Base-by-base conservation (phyloP, 169 alveolate genomes). In the Neospora caninum region DNA sequence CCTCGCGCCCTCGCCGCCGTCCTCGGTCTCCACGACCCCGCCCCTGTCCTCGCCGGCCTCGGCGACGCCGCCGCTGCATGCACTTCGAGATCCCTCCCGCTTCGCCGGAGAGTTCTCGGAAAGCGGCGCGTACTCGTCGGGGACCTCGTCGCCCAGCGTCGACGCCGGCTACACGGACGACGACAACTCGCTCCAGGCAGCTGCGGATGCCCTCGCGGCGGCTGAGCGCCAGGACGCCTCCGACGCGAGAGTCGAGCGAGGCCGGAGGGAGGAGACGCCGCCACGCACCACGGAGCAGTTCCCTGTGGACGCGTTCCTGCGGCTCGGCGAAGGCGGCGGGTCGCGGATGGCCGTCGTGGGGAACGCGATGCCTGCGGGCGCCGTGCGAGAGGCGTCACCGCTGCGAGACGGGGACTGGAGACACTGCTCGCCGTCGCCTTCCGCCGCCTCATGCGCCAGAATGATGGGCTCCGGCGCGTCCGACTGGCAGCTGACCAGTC, bases 1-100 rank as follows among this genome's bases (percentile, higher is more conserved):
- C 64, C 64, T 82, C 38, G 43, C 89, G 53, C 67, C 89, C n/a
- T 82, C 89, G 38, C 89, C 89, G 29, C 89, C 54, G 69, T 82
- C 89, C 34, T 82, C 89, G 27, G 38, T 82, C 89, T 82, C 89
- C 69, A 82, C 89, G 41, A 42, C 89, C 25, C 54, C 89, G 9
- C 89, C 89, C 18, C 69, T 42, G 22, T 82, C 89, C 13, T 82
- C 89, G 38, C 89, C 89, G 69, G 34, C 89, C n/a, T 82, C 69
- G 16, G 53, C 18, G 38, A 82, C 89, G 13, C 86, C 86, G 38
- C 89, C 89, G 84, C 42, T 36, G 84, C 84, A 73, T 73, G 27
- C 84, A 13, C 42, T 1, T 27, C 18, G 84, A 10, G 27, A 22
- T 22, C 38, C 80, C 80, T 41, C 84, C n/a, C 73, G 31, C 73